These are phyloP conservation scores for Globisporangium sylvaticum DNA, from an alignment of 352 stramenopile genomes.

Conservation along the genomic window DNA sequence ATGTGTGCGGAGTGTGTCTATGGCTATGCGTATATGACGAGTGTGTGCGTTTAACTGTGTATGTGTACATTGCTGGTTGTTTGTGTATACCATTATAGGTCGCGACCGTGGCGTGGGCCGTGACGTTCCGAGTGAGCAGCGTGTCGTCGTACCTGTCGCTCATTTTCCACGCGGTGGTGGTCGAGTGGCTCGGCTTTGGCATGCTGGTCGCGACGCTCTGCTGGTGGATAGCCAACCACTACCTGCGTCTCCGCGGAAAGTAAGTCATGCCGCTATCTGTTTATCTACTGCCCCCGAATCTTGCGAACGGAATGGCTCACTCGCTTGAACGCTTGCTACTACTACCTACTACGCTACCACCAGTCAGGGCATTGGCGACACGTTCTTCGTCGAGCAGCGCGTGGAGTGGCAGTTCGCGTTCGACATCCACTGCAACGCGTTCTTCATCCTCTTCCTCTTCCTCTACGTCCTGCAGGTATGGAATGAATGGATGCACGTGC, in stretches of 20 bases:
- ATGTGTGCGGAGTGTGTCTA: neutral
- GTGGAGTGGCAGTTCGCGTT: conserved; percentile 99
- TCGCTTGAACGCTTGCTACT: neutral
- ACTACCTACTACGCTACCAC: neutral
- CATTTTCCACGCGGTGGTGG: conserved; percentile 70
- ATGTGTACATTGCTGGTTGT: neutral
- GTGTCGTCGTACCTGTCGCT: conserved; percentile 50
- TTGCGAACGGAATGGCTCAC: neutral
- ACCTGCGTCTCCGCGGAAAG: conserved; percentile 40
- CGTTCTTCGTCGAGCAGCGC: conserved; percentile 92
- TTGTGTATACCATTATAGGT: conserved; percentile 15
- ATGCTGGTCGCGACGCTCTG: conserved; percentile 64
- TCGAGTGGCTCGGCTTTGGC: conserved; percentile 81
- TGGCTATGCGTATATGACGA: neutral
- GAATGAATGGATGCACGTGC: neutral
- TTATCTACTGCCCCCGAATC: neutral
- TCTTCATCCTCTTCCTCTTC: conserved; percentile 96
- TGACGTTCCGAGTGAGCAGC: conserved; percentile 65
- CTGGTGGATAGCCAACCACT: conserved; percentile 76
- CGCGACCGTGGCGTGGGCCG: conserved; percentile 72
- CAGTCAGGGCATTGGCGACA: conserved; percentile 68
- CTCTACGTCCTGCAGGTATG: conserved; percentile 91
- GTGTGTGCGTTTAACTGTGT: neutral
- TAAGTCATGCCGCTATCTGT: neutral
- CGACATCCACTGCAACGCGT: conserved; percentile 99